A percentile compares a stretch with the other conserved stretches of the same genome.
Conservation (phyloP, 176 grass and related monocot genomes). For the Eragrostis curvula region DNA sequence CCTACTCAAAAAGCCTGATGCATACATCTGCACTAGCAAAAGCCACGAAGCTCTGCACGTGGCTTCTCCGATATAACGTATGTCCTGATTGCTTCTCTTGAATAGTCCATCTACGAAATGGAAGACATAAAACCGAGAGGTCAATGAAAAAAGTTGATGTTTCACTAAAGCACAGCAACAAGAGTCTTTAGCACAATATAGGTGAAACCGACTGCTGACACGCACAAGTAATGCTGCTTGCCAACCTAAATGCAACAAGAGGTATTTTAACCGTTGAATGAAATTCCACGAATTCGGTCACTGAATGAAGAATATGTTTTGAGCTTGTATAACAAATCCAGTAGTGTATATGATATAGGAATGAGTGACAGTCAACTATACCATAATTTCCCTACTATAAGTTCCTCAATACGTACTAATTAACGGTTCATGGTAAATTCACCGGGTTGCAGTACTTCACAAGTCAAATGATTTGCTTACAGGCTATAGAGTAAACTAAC, state of each 20-base stretch:
- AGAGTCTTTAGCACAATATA: conserved; percentile 10
- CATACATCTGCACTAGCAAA: conserved; percentile 77
- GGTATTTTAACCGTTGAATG: neutral
- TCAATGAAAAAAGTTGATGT: conserved; percentile 16
- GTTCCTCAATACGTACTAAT: neutral
- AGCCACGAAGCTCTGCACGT: conserved; percentile 47
- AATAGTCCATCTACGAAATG: conserved; percentile 51
- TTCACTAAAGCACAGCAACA: conserved; percentile 20
- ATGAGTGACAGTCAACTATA: neutral
- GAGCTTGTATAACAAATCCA: neutral
- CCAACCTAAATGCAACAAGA: neutral
- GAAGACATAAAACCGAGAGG: conserved; percentile 33
- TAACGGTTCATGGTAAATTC: neutral
- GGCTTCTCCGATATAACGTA: conserved; percentile 48
- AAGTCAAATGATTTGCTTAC: neutral
- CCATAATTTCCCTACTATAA: neutral
- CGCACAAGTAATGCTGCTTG: neutral
- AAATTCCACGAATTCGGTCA: neutral
- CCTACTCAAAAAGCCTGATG: conserved; percentile 29
- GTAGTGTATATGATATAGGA: neutral
- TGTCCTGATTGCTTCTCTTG: conserved; percentile 43
- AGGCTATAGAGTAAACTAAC: neutral
- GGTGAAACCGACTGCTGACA: neutral
- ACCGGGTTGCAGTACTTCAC: neutral
- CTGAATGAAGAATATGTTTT: neutral